Evolutionary conservation across 257 asterid species (phyloP), one percentile per base, ranked within the genome.

Genomic region (Thymus quinquecostatus): DNA sequence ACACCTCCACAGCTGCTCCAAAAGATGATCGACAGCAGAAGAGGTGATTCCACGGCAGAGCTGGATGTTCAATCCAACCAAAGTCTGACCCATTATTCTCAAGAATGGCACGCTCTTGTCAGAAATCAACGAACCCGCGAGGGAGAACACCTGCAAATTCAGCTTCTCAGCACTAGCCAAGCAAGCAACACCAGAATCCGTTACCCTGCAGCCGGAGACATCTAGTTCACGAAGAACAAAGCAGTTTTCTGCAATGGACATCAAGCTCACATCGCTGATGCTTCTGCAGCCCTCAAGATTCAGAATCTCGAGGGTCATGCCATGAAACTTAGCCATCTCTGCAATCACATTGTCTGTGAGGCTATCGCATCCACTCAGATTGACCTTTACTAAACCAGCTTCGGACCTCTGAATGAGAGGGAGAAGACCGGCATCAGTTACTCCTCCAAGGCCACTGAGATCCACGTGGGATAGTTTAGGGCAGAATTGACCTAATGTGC

Each of bases 1-100:
- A 14, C 99, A 95, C 89, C 94, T 87, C 91, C 96, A 86, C 7
- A 92, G 90, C 10, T 69, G 81, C 80, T 87, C 94, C 62, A 70
- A 28, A 28, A 95, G 97, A 72, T 76, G 66, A 77, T 80, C 83
- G 69, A 82, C 73, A 3, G 86, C 48, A 1, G 68, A 65, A 30
- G 47, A 55, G 70, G 87, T 85, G 63, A 95, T 79, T 61, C 95
- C 88, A 7, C 4, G 29, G 85, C 99, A 95, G 8, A 78, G 80
- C 82, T 87, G 92, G 58, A 95, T 85, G 83, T 86, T 92, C 83
- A 92, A 77, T 11, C 98, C 97, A 30, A 82, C 62, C 48, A 95
- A 80, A 8, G 80, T 69, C 77, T 59, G 66, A 3, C 96, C 96
- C 81, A 95, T 8, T 71, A 76, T 54, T 50, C 30, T 77, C 81